Percentiles rank a stretch among this genome's conserved stretches.
These are phyloP conservation scores for Neurospora sp. DNA, from an alignment of 495 filamentous ascomycete genomes.

Conservation along the genomic window DNA sequence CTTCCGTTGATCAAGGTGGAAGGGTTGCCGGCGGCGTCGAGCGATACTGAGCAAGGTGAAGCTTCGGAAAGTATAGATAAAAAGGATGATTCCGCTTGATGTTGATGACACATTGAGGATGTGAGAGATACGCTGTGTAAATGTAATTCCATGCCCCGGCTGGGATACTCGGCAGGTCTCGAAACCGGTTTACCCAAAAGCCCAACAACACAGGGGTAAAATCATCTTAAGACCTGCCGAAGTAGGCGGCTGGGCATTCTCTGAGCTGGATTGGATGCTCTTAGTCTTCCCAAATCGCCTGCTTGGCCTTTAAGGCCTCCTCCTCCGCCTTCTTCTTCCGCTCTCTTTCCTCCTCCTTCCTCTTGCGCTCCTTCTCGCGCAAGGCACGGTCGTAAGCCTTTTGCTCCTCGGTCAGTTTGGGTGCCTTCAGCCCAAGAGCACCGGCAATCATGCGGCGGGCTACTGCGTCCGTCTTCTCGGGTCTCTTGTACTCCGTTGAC, in stretches of 20 bases:
- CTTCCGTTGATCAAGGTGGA: slow-evolving; percentile 4
- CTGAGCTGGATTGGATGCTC: background rate
- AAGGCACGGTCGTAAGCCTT: slow-evolving; percentile 73
- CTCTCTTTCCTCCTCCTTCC: slow-evolving; percentile 61
- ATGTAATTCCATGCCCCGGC: background rate
- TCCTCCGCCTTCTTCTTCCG: slow-evolving; percentile 50
- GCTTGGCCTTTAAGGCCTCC: slow-evolving; percentile 60
- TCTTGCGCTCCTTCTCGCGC: slow-evolving; percentile 75
- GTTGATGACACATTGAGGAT: background rate
- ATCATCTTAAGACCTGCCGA: background rate
- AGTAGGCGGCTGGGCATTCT: background rate
- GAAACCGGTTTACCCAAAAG: background rate
- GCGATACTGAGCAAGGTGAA: background rate
- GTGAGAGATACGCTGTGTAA: background rate
- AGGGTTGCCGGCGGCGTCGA: background rate
- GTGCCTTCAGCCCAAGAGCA: slow-evolving; percentile 72
- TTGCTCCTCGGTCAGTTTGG: slow-evolving; percentile 79
- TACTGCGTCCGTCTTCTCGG: slow-evolving; percentile 87
- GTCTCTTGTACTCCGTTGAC: slow-evolving; percentile 33
- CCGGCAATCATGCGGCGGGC: slow-evolving; percentile 84
- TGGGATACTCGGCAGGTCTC: background rate
- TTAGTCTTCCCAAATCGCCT: slow-evolving; percentile 76
- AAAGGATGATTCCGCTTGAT: background rate
- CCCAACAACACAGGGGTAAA: background rate
- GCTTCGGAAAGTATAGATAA: background rate